phyloP scores from a whole-genome alignment of 2,329 filamentous ascomycete species.

The Blastomyces silverae region DNA sequence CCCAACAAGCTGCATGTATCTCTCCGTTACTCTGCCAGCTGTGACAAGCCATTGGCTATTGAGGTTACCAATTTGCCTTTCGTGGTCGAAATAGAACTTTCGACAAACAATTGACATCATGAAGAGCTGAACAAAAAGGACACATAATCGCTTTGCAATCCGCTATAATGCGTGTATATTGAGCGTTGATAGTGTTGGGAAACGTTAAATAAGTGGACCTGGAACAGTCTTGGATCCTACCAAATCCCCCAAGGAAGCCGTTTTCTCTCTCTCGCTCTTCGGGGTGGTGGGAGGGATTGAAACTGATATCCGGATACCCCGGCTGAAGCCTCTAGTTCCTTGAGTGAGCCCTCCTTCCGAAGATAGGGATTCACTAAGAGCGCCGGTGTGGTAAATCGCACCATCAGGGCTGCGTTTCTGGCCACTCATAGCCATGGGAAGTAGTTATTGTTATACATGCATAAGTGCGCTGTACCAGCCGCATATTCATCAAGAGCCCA shows the following conservation, averaged over 20 bases:
- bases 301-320: background rate
- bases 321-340: background rate
- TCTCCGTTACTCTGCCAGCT: background rate
- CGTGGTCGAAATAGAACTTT: background rate
- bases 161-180: background rate
- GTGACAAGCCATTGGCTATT: background rate
- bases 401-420: background rate
- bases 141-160: background rate
- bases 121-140: background rate
- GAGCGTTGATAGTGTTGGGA: background rate
- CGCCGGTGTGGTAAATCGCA: too few relatives aligned
- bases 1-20: background rate
- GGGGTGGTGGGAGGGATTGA: too few relatives aligned
- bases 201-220: background rate
- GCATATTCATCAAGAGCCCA: too few relatives aligned
- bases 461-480: too few relatives aligned
- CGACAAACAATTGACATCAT: background rate
- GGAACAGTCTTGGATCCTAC: too few relatives aligned
- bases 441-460: too few relatives aligned
- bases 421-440: too few relatives aligned
- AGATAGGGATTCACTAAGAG: background rate
- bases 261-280: too few relatives aligned
- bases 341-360: too few relatives aligned
- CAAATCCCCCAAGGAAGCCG: too few relatives aligned
- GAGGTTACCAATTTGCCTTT: background rate